These are phyloP conservation scores for Solanum hybrid DNA, from an alignment of 305 asterid species.

Conservation along the genomic window DNA sequence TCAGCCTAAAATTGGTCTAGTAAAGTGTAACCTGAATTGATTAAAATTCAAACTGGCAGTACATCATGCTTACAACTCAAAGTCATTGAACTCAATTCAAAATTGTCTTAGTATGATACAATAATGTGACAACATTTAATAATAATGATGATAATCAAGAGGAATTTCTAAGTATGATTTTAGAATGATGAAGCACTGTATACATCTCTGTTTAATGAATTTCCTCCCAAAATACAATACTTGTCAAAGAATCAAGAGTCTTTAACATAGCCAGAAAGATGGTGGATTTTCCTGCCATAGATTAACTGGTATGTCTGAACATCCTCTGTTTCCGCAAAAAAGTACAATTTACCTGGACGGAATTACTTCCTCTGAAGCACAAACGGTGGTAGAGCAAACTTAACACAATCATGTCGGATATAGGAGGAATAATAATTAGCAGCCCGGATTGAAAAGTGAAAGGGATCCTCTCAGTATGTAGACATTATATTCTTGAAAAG, in stretches of 20 bases:
- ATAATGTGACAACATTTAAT: neutral
- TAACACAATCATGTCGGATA: neutral
- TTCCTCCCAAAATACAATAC: neutral
- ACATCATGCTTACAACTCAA: neutral
- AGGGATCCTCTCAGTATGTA: constrained; percentile 19
- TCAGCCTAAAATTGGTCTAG: neutral
- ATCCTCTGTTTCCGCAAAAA: neutral
- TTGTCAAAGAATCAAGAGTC: neutral
- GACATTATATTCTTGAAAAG: constrained; percentile 53
- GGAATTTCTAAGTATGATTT: neutral
- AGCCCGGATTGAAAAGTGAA: neutral
- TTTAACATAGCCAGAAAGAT: neutral
- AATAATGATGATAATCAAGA: neutral
- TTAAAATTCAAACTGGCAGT: neutral
- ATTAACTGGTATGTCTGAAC: neutral
- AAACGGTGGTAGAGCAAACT: neutral
- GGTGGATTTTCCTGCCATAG: neutral
- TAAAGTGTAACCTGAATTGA: neutral
- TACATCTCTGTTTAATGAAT: neutral
- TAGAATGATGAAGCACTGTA: neutral
- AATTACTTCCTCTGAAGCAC: neutral
- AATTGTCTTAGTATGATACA: neutral
- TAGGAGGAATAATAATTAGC: neutral
- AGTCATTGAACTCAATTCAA: neutral
- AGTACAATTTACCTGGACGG: neutral